A percentile compares a stretch with the other conserved stretches of the same genome.
Evolutionary conservation across 345 rosid genomes (phyloP).

Genomic region (Dimocarpus longan): DNA sequence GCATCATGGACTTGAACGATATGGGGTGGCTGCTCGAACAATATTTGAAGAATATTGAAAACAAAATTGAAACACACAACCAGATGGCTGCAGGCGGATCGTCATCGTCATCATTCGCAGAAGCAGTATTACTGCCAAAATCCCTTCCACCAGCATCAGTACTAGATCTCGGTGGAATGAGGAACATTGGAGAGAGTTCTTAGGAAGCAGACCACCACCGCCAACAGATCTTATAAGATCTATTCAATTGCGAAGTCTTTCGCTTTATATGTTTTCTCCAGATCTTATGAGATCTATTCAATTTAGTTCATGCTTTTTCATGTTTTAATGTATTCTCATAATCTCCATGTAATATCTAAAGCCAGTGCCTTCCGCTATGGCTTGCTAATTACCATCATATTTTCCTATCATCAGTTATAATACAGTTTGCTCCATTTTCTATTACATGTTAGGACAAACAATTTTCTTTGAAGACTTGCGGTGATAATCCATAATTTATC

Average conservation of each 20-base stretch:
- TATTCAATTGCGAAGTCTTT: background rate
- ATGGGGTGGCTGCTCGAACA: conserved; percentile 39
- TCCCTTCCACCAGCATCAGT: background rate
- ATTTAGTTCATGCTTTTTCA: background rate
- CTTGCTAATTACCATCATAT: no score
- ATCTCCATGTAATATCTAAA: no score
- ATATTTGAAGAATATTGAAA: conserved; percentile 23
- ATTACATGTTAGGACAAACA: no score
- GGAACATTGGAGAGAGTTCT: background rate
- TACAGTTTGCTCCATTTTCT: no score
- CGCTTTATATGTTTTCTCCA: background rate
- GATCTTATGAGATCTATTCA: background rate
- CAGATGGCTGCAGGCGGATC: background rate
- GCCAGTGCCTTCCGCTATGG: no score
- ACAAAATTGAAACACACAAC: background rate
- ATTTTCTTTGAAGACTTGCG: no score
- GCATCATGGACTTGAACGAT: conserved; percentile 42
- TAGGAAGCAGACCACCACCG: conserved; percentile 2
- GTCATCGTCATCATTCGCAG: background rate
- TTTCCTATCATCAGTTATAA: no score
- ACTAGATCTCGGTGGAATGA: no score
- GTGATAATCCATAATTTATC: no score
- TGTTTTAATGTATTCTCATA: background rate
- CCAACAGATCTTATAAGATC: conserved; percentile 2
- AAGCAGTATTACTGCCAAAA: background rate